Conservation (phyloP, 1,284 basidiomycete species). For the Cystobasidiaceae sp. region DNA sequence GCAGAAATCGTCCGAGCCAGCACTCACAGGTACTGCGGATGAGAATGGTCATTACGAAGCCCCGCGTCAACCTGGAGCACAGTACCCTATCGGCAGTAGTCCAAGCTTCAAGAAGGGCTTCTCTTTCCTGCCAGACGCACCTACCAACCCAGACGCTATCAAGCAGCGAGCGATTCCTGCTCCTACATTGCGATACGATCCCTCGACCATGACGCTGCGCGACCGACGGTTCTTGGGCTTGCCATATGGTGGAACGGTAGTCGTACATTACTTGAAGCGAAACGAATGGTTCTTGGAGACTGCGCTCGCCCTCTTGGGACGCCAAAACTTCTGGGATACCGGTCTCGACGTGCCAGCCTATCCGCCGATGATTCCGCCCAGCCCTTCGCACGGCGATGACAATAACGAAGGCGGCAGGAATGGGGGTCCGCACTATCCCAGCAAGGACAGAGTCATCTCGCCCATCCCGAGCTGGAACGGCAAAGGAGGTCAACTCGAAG, state of each 20-base stretch:
- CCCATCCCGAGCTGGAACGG: slow-evolving; percentile 31
- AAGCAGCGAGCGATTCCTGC: slow-evolving; percentile 31
- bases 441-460: slow-evolving; percentile 15
- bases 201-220: slow-evolving; percentile 31
- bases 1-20: too few species aligned
- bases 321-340: slow-evolving; percentile 55
- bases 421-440: neutral
- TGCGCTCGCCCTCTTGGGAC: slow-evolving; percentile 75
- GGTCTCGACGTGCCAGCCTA: slow-evolving; percentile 39
- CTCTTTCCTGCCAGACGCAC: slow-evolving; percentile 19
- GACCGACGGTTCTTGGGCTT: slow-evolving; percentile 36
- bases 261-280: slow-evolving; percentile 96
- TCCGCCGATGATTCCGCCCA: neutral
- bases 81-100: slow-evolving; percentile 12
- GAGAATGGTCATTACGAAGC: neutral
- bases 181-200: slow-evolving; percentile 40
- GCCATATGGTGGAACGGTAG: slow-evolving; percentile 73
- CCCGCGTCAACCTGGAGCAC: neutral
- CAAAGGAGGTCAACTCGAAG: slow-evolving; percentile 27
- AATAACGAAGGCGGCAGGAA: neutral
- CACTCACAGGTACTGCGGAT: neutral
- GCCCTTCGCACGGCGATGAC: neutral
- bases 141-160: neutral
- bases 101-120: slow-evolving; percentile 29
- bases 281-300: slow-evolving; percentile 95